Evolutionary conservation across 2,329 filamentous ascomycete genomes (phyloP), one percentile per base, ranked within the genome.

Genomic region (Diaporthe citri): DNA sequence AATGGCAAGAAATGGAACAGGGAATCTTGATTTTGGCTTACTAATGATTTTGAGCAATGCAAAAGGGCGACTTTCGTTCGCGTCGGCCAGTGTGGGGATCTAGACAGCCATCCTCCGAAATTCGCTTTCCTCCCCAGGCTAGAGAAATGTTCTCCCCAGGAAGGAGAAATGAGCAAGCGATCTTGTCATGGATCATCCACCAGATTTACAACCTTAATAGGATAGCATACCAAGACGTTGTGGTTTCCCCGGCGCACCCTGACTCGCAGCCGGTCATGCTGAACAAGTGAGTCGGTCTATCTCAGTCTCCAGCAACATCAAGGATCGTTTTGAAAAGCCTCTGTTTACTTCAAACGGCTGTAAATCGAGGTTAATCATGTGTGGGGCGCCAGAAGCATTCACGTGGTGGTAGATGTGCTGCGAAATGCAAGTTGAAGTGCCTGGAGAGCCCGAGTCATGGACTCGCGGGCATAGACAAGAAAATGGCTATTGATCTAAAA

Each of bases 1-100:
- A 88, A 80, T 80, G 88, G 88, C 22, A 86, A 86, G 73, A 86
- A 88, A 66, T 90, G 87, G 87, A 81, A 79, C 12, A 88, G 88
- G 78, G 84, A 86, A 77, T 55, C 64, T 69, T 69, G 34, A 41
- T 39, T 31, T 28, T 22, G 15, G 48, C 34, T 41, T 41, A 15
- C 13, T 12, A 41, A 20, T 28, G 15, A 4, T 10, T 4, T 28
- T 34, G 17, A 48, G 60, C 41, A 46, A 31, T 20, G 17, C 28
- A n/a, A 46, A 20, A 7, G 9, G 4, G 22, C 9, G 17, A 31
- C 31, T 28, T 28, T 20, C 39, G 9, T 46, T 10, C 9, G 20
- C 6, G 25, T 31, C 9, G 20, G 25, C n/a, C 46, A 31, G 34
- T 59, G 22, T 59, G 56, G 20, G 12, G 31, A 20, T 12, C 31